Evolutionary conservation across 1,284 basidiomycete species (phyloP).

Genomic region (Malassezia slooffiae): DNA sequence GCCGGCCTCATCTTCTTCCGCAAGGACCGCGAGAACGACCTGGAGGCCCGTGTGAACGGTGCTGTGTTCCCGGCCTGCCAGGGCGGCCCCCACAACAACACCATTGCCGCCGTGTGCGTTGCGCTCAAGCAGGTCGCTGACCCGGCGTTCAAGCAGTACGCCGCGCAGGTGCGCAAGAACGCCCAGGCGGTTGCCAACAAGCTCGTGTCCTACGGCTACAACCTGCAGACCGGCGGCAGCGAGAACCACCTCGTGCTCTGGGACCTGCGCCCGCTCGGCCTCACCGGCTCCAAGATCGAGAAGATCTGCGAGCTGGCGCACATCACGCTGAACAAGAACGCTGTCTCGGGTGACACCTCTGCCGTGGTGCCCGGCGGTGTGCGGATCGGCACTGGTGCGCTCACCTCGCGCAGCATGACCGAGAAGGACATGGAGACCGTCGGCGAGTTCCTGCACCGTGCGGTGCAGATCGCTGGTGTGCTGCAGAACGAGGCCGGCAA

Average conservation of each 20-base stretch:
- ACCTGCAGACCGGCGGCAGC: slow-evolving; percentile 89
- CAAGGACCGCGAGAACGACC: slow-evolving; percentile 74
- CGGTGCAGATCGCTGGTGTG: slow-evolving; percentile 38
- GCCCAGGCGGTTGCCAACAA: slow-evolving; percentile 40
- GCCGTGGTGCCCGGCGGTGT: slow-evolving; percentile 95
- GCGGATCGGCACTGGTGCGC: slow-evolving; percentile 83
- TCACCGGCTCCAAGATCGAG: slow-evolving; percentile 96
- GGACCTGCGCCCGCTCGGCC: slow-evolving; percentile 87
- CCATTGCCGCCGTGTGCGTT: slow-evolving; percentile 90
- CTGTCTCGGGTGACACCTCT: slow-evolving; percentile 83
- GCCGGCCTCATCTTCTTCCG: slow-evolving; percentile 98
- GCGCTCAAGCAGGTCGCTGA: slow-evolving; percentile 85
- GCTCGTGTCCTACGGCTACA: slow-evolving; percentile 52
- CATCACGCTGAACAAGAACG: slow-evolving; percentile 71
- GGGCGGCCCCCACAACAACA: slow-evolving; percentile 99
- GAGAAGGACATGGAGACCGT: slow-evolving; percentile 76
- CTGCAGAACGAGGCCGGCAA: slow-evolving; percentile 82
- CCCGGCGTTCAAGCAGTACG: slow-evolving; percentile 84
- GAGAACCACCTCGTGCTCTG: slow-evolving; percentile 97
- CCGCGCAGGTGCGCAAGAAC: slow-evolving; percentile 74
- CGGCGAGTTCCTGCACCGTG: slow-evolving; percentile 59
- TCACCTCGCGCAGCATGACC: slow-evolving; percentile 85
- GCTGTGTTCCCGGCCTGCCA: slow-evolving; percentile 99
- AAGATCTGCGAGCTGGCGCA: slow-evolving; percentile 94
- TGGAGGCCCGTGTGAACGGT: slow-evolving; percentile 91